Evolutionary conservation across 768 basidiomycete species (phyloP), one percentile per base, ranked within the genome.

Genomic region (Kwoniella botswanensis): DNA sequence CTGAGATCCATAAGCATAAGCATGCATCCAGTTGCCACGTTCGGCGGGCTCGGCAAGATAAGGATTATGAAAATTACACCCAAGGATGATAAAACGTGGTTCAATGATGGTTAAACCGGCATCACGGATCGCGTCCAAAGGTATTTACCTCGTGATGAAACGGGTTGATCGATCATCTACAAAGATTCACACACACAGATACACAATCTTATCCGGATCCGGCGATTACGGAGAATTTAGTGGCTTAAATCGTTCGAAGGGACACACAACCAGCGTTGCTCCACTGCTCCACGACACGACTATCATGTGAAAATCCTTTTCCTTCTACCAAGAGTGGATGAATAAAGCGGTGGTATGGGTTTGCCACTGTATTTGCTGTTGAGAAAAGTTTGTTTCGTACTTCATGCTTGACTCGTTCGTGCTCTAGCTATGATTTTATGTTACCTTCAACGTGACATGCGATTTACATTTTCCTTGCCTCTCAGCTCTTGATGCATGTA

Each of bases 151-250:
- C 13, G 12, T 50, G 46, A 50, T 50, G 46, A 17, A 50, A 50
- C 46, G 46, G 52, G 52, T 50, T 50, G 46, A 50, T 50, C 46
- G 46, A 50, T 50, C 46, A 18, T 50, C 46, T 50, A 50, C 46
- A 50, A 11, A 50, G 46, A 50, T 50, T 7, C 35, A 53, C 52
- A 53, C 52, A 18, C 21, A 18, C 46, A 50, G 46, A 50, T 50
- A 35, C 35, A 35, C 26, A 56, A 56, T 22, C 55, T 50, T 50
- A 50, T 50, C 46, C 46, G 46, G 46, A 50, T 50, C 46, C 46
- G 46, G 46, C 46, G 46, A 50, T 50, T 50, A 50, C 46, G 46
- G 46, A 50, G 46, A 50, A 50, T 50, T 15, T 15, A 50, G 46
- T 50, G 46, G 46, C 46, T 15, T 50, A 18, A 50, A 13, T 50